Percentiles rank a stretch among this genome's conserved stretches.
phyloP scores from a whole-genome alignment of 305 asterid genomes.

The Nicotiana rustica region DNA sequence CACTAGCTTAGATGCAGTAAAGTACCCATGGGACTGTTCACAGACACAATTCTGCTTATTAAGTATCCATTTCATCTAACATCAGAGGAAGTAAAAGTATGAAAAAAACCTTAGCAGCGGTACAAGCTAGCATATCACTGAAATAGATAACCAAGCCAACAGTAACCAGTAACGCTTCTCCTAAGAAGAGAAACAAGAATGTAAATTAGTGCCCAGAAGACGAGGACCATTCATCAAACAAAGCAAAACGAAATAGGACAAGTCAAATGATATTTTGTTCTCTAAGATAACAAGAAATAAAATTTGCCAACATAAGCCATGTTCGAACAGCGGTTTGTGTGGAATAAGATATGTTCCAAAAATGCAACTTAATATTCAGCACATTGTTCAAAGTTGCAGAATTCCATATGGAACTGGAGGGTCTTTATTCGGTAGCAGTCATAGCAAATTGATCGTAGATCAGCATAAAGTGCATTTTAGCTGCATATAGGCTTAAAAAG shows the following conservation, averaged over 20 bases:
- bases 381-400: neutral
- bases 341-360: conserved; percentile 14
- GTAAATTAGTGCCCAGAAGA: neutral
- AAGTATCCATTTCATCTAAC: neutral
- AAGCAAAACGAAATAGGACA: neutral
- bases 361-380: neutral
- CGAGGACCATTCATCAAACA: conserved; percentile 27
- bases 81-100: conserved; percentile 40
- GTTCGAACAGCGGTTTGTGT: neutral
- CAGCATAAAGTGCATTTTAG: neutral
- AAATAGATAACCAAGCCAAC: conserved; percentile 83
- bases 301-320: neutral
- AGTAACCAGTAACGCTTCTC: conserved; percentile 91
- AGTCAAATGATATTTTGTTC: neutral
- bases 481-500: neutral
- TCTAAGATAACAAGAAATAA: conserved; percentile 1
- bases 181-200: conserved; percentile 54
- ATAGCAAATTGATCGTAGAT: neutral
- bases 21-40: conserved; percentile 60
- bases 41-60: conserved; percentile 36
- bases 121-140: conserved; percentile 81
- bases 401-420: neutral
- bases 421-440: neutral
- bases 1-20: conserved; percentile 47
- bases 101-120: conserved; percentile 73